Evolutionary conservation across 2,329 filamentous ascomycete species (phyloP).

Genomic region (Sporothrix humicola): DNA sequence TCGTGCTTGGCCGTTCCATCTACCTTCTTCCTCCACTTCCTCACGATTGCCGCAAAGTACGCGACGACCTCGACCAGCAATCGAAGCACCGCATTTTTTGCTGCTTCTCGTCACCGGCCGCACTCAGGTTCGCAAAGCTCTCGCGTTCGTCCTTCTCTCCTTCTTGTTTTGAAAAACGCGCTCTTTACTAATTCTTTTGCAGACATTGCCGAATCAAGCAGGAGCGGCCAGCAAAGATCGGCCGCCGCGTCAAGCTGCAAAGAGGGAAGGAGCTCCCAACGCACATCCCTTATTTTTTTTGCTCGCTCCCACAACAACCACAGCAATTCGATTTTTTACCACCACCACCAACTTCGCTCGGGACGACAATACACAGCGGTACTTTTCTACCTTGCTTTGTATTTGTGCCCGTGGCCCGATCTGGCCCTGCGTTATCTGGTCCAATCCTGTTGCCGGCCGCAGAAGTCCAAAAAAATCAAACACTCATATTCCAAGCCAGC

Average conservation of each 20-base stretch:
- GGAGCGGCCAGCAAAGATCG: background rate
- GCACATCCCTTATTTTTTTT: conserved; percentile 6
- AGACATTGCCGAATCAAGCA: conserved; percentile 26
- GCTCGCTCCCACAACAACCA: conserved; percentile 13
- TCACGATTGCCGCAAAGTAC: conserved; percentile 3
- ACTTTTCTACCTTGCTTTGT: background rate
- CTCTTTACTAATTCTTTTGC: conserved; percentile 17
- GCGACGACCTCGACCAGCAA: conserved; percentile 27
- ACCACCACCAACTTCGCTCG: background rate
- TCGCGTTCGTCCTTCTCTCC: background rate
- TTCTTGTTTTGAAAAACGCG: conserved; percentile 21
- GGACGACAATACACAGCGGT: background rate
- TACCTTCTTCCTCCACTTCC: conserved; percentile 21
- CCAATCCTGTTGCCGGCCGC: background rate
- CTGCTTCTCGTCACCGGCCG: background rate
- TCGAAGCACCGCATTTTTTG: conserved; percentile 27
- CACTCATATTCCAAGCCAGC: conserved; percentile 11
- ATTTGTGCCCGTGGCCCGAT: background rate
- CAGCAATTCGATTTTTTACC: background rate
- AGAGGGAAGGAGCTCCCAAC: conserved; percentile 25
- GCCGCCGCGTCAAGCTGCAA: conserved; percentile 19
- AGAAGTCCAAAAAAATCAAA: conserved; percentile 21
- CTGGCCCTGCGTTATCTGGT: background rate
- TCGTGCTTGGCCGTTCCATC: conserved; percentile 13
- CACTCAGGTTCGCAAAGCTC: background rate